Evolutionary conservation across 129 eudicot species (phyloP).

Genomic region (Saposhnikovia divaricata): DNA sequence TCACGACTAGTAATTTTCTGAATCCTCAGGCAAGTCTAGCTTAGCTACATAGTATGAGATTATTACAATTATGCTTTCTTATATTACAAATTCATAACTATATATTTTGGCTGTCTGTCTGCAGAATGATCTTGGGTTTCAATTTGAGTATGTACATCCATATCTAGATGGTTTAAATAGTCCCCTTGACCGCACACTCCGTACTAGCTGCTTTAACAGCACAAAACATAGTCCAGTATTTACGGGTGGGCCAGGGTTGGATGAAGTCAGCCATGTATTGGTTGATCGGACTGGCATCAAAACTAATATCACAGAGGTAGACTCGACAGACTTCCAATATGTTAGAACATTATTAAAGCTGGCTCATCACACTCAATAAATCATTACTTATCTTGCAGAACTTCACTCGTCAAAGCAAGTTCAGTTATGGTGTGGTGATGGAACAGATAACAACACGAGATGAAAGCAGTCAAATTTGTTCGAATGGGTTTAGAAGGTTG

Average conservation of each 20-base stretch:
- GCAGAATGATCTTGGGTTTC: conserved; percentile 89
- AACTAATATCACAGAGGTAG: conserved; percentile 89
- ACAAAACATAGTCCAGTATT: conserved; percentile 84
- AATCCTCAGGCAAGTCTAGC: conserved; percentile 65
- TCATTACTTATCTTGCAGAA: conserved; percentile 32
- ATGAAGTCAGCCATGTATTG: conserved; percentile 82
- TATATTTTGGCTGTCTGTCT: conserved; percentile 4
- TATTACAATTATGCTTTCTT: neutral
- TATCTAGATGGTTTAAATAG: conserved; percentile 64
- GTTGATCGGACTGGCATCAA: conserved; percentile 88
- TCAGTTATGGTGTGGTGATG: conserved; percentile 82
- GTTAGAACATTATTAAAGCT: neutral
- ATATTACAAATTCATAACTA: neutral
- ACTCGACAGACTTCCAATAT: neutral
- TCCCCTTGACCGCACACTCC: conserved; percentile 72
- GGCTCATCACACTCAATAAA: neutral
- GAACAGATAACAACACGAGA: conserved; percentile 75
- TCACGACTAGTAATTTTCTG: conserved; percentile 75
- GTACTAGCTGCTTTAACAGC: conserved; percentile 73
- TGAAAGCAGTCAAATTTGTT: conserved; percentile 39
- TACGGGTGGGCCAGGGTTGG: conserved; percentile 86
- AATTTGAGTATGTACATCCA: conserved; percentile 83
- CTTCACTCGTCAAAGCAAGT: conserved; percentile 85
- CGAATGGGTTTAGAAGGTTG: conserved; percentile 65
- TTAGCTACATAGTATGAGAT: neutral